These are phyloP conservation scores for Penicillium sp. DNA, from an alignment of 2,329 filamentous ascomycete species.

Conservation along the genomic window DNA sequence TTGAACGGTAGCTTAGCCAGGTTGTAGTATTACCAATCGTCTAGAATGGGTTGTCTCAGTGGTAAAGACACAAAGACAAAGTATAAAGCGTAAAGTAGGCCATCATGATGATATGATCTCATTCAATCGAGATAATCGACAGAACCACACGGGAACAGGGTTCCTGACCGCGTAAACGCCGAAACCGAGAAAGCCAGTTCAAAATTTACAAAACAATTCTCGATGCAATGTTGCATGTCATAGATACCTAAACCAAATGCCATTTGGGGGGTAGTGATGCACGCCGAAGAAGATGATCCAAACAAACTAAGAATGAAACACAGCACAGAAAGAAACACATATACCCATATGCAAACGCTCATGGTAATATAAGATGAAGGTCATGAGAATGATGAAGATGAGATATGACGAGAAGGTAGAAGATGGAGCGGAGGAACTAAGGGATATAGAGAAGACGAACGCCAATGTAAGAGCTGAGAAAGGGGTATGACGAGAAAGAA, in stretches of 20 bases:
- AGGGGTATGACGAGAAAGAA: not conserved
- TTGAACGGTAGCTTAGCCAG: not conserved
- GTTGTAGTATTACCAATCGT: too few relatives aligned
- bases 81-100: not conserved
- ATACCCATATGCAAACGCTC: constrained; percentile 11
- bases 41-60: too few relatives aligned
- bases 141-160: not conserved
- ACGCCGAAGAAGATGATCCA: not conserved
- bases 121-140: not conserved
- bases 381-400: not conserved
- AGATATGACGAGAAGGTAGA: not conserved
- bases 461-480: not conserved
- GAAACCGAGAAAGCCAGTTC: constrained; percentile 1
- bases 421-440: not conserved
- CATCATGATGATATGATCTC: not conserved
- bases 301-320: not conserved
- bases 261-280: constrained; percentile 4
- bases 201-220: constrained; percentile 13
- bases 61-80: not conserved
- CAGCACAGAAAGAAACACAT: not conserved
- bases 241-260: constrained; percentile 7
- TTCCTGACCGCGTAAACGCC: constrained; percentile 2
- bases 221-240: constrained; percentile 8
- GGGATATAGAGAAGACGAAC: not conserved
- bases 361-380: not conserved